Conservation (phyloP, 257 asterid genomes). For the Penstemon barbatus region DNA sequence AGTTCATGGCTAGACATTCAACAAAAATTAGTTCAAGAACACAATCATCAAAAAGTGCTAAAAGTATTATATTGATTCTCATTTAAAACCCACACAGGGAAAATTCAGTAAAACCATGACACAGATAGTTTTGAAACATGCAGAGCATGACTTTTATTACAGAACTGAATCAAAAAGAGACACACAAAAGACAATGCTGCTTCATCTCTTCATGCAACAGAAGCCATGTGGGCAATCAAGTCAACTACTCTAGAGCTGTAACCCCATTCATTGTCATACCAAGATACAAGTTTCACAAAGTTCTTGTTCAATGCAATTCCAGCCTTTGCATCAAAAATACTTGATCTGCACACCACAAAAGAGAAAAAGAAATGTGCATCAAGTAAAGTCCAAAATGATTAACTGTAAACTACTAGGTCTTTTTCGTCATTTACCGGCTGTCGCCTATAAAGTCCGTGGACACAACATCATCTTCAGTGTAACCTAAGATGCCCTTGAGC, state of each 20-base stretch:
- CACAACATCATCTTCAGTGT: conserved; percentile 60
- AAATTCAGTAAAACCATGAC: conserved; percentile 6
- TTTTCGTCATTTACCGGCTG: conserved; percentile 38
- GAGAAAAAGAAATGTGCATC: background rate
- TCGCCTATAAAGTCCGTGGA: conserved; percentile 60
- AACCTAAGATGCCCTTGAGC: conserved; percentile 62
- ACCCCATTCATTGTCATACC: conserved; percentile 86
- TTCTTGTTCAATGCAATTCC: conserved; percentile 73
- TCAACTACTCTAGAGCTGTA: conserved; percentile 75
- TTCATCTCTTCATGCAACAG: conserved; percentile 36
- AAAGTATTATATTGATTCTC: background rate
- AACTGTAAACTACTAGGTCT: too few species aligned
- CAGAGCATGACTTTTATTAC: conserved; percentile 15
- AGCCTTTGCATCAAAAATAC: conserved; percentile 81
- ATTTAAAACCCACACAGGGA: conserved; percentile 12
- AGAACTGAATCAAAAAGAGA: background rate
- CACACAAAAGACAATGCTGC: background rate
- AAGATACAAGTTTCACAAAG: conserved; percentile 61
- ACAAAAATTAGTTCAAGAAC: too few species aligned
- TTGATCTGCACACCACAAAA: conserved; percentile 46
- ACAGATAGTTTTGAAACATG: background rate
- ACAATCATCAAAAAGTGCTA: too few species aligned
- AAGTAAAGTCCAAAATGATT: background rate
- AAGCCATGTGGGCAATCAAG: conserved; percentile 62
- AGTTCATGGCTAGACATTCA: too few species aligned